Evolutionary conservation across 2,329 filamentous ascomycete species (phyloP), one percentile per base, ranked within the genome.

Genomic region (Aspergillus pseudoterreus): DNA sequence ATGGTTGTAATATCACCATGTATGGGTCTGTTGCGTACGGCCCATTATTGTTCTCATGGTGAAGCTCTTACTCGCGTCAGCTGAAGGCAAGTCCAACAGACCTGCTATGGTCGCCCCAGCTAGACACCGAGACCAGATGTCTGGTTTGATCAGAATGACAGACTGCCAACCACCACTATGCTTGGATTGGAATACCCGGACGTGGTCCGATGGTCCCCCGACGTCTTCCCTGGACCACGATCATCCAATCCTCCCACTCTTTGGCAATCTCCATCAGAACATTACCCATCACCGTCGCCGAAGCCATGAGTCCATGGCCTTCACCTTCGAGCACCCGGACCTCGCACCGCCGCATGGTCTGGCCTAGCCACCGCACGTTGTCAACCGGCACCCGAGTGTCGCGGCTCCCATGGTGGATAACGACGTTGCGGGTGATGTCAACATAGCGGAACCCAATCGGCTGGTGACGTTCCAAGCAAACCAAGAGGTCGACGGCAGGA

Each of bases 391-490:
- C 94, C 21, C 94, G 83, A 6, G 87, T 91, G 65, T 99, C 94
- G 61, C 88, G 85, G 64, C 84, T 90, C 35, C 94, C 94, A 68
- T 99, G 94, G 64, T 96, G 92, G 58, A 99, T 96, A 21, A 96
- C 87, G 0, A 97, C 88, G 0, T 90, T 83, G 8, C 91, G 83
- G 5, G 88, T 95, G 59, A 99, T 96, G 67, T 99, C 94, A 15
- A 96, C 92, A 66, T 99, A 99, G 45, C 92, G 85, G 74, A 99
- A 99, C 0, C 94, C 94, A 62, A 99, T 96, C 0, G 88, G 85
- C 63, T 95, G 90, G 24, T 89, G 83, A 19, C 94, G 84, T 71
- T 99, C 94, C 1, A 99, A 79, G 66, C 94, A 99, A 5, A 96
- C 88, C 1, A 99, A 78, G 15, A 99, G 75, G 69, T 99, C 94